Conservation (phyloP, 352 stramenopile genomes). For the Phytophthora nicotianae region DNA sequence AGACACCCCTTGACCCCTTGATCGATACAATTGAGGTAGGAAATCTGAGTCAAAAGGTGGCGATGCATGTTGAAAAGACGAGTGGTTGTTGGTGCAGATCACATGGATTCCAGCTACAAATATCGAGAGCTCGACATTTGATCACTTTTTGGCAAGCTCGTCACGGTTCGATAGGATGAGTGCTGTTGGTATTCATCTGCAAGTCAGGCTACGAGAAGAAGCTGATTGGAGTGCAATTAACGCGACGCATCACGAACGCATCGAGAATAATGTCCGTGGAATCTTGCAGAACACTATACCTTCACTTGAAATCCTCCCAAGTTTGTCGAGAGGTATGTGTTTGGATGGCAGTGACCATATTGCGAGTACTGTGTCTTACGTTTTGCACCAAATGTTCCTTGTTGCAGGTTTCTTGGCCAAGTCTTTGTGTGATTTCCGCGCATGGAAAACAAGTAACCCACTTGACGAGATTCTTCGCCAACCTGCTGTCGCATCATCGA, state of each 20-base stretch:
- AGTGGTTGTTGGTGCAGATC: slow-evolving; percentile 32
- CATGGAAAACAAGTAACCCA: slow-evolving; percentile 31
- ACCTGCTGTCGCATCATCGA: not conserved
- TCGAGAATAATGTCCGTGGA: slow-evolving; percentile 43
- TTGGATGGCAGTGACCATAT: not conserved
- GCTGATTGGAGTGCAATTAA: slow-evolving; percentile 13
- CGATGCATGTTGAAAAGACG: not conserved
- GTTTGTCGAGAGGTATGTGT: slow-evolving; percentile 27
- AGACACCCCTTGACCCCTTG: slow-evolving; percentile 38
- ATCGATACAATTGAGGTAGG: slow-evolving; percentile 46
- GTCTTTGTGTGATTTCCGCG: slow-evolving; percentile 38
- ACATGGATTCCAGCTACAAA: slow-evolving; percentile 33
- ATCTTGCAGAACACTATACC: slow-evolving; percentile 35
- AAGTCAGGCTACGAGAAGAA: slow-evolving; percentile 25
- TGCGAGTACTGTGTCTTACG: slow-evolving; percentile 1
- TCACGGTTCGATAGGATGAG: slow-evolving; percentile 28
- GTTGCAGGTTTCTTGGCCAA: slow-evolving; percentile 47
- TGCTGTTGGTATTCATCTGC: slow-evolving; percentile 47
- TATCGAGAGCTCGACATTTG: slow-evolving; percentile 42
- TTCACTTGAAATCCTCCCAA: slow-evolving; percentile 20
- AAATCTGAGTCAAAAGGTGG: not conserved
- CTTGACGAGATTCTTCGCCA: slow-evolving; percentile 15
- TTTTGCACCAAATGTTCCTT: slow-evolving; percentile 1
- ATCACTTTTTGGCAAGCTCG: slow-evolving; percentile 35
- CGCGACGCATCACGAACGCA: slow-evolving; percentile 21